Evolutionary conservation across 768 basidiomycete genomes (phyloP), one percentile per base, ranked within the genome.

Genomic region (Lepiota brunneoincarnata): DNA sequence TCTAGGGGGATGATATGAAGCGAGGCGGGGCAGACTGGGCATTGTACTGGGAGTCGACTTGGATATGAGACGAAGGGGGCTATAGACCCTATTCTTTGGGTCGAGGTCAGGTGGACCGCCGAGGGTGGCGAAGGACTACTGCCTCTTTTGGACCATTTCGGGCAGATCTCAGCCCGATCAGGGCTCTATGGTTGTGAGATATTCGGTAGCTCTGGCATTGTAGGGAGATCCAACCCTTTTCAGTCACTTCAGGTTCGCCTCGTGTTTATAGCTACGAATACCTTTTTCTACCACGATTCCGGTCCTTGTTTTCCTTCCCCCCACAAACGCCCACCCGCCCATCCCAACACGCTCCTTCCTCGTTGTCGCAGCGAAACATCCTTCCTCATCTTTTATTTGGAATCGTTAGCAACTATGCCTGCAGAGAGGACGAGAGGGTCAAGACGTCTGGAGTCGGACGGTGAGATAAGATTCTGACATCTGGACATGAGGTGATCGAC

Each of bases 151-250:
- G 60, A 20, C 45, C 49, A 35, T 37, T 58, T 45, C 53, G 54
- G 61, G 35, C 28, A 68, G 69, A 70, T 70, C 69, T 67, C 66
- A 50, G 55, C 60, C 61, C 63, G 67, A 69, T 67, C 58, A 63
- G 59, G 65, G 62, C 35, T 63, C 51, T 21, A 44, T 53, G 41
- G 26, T 43, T 50, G 58, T 62, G 61, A 55, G 62, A 61, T 37
- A 55, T 60, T 61, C 57, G 49, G 58, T 54, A 21, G 43, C 26
- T 26, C 9, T 54, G 52, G 31, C 15, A 18, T 35, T 17, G 36
- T 24, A 40, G 52, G 52, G 51, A 17, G 7, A 23, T 37, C 2
- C 52, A 61, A 59, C 64, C 64, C 63, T 66, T 65, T 66, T 61
- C 62, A 63, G 65, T 56, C 49, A 49, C 47, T 41, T 49, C 36